phyloP scores from a whole-genome alignment of 2,329 filamentous ascomycete species.

The Malbranchea cinnamomea region DNA sequence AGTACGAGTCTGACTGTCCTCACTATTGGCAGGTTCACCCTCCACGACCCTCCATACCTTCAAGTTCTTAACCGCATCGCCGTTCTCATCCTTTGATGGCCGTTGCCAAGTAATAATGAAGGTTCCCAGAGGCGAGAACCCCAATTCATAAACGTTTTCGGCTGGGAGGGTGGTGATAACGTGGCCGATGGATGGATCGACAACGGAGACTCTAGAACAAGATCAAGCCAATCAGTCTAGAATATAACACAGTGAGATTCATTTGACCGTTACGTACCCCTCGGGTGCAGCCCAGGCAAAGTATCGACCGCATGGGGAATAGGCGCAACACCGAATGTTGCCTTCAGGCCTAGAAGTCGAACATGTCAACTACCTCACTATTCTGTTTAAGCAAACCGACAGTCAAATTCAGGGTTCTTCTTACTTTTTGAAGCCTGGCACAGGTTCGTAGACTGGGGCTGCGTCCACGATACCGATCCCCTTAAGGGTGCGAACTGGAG shows the following conservation, averaged over 20 bases:
- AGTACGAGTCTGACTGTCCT: constrained; percentile 43
- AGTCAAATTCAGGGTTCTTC: constrained; percentile 4
- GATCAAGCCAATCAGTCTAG: constrained; percentile 8
- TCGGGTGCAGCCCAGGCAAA: constrained; percentile 89
- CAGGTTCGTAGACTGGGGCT: constrained; percentile 69
- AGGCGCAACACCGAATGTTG: constrained; percentile 85
- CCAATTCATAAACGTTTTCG: constrained; percentile 80
- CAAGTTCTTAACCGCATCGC: constrained; percentile 87
- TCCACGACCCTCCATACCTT: constrained; percentile 88
- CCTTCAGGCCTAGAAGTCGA: constrained; percentile 57
- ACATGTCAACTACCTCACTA: constrained; percentile 9
- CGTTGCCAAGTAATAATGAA: constrained; percentile 97
- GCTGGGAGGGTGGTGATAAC: constrained; percentile 61
- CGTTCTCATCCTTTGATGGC: constrained; percentile 78
- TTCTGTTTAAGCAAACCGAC: constrained; percentile 3
- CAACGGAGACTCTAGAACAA: constrained; percentile 52
- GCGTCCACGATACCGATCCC: constrained; percentile 88
- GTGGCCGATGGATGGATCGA: constrained; percentile 65
- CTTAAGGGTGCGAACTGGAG: constrained; percentile 76
- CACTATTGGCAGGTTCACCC: constrained; percentile 42
- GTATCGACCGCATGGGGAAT: constrained; percentile 91
- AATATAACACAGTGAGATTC: background rate
- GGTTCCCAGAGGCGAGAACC: constrained; percentile 82
- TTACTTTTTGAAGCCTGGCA: constrained; percentile 60
- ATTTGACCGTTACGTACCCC: constrained; percentile 30